These are phyloP conservation scores for Pogostemon cablin DNA, from an alignment of 257 asterid species.

Conservation along the genomic window DNA sequence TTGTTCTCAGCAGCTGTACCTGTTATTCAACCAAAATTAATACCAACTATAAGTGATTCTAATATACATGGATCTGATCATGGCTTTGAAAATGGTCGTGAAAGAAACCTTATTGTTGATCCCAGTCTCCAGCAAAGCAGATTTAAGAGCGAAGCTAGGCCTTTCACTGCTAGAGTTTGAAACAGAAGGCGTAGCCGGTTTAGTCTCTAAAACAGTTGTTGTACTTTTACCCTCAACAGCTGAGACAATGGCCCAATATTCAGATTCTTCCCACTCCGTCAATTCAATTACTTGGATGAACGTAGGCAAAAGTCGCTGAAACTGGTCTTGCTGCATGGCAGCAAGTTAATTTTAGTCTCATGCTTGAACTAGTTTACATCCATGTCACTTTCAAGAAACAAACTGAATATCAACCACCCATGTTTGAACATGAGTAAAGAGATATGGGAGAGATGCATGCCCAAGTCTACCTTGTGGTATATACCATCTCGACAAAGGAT, in stretches of 20 bases:
- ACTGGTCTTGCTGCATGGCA: slow-evolving; percentile 84
- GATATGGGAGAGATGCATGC: background rate
- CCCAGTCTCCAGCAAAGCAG: slow-evolving; percentile 57
- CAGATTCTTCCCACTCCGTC: slow-evolving; percentile 77
- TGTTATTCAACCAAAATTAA: slow-evolving; percentile 26
- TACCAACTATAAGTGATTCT: background rate
- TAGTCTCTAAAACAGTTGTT: slow-evolving; percentile 68
- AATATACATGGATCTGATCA: background rate
- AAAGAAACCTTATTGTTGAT: slow-evolving; percentile 80
- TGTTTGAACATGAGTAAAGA: background rate
- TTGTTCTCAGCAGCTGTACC: slow-evolving; percentile 84
- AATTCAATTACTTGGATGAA: slow-evolving; percentile 89
- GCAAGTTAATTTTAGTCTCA: slow-evolving; percentile 9
- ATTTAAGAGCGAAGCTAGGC: slow-evolving; percentile 39
- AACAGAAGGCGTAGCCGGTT: slow-evolving; percentile 48
- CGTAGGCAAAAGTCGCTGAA: slow-evolving; percentile 80
- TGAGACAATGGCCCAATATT: slow-evolving; percentile 75
- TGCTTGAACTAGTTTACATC: slow-evolving; percentile 19
- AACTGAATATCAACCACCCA: background rate
- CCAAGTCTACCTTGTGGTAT: slow-evolving; percentile 77
- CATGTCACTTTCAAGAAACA: slow-evolving; percentile 9
- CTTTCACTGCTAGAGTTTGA: slow-evolving; percentile 37
- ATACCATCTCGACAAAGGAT: slow-evolving; percentile 90
- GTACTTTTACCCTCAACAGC: slow-evolving; percentile 78
- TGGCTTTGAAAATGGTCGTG: background rate